Base-by-base conservation (phyloP, 352 stramenopile genomes). In the Plasmopara viticola region DNA sequence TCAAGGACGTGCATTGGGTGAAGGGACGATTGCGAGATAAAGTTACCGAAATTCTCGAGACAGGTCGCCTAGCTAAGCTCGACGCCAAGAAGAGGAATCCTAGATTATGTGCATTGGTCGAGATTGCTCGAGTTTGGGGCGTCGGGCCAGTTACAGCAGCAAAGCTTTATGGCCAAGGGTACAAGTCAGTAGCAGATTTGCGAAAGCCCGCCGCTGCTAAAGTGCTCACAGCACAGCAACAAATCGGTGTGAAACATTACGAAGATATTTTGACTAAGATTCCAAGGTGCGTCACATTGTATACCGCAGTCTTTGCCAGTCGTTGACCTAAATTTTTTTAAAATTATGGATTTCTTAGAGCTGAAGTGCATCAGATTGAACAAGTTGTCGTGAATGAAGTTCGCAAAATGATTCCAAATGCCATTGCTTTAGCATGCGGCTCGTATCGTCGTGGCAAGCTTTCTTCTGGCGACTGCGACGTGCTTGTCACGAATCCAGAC, bases 201-300 rank as follows among this genome's bases (percentile, higher is more conserved):
- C 53, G 61, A 48, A 73, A 74, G 12, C 55, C 64, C 31, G 60
- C 71, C 8, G 60, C 65, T 31, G 62, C 74, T 0, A 45, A 61
- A 6, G 60, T 77, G 13, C 50, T 94, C 30, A 85, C 57, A 10
- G 45, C 58, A 0, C 78, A 94, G 46, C 83, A 94, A 44, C 67
- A 81, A 44, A 91, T 91, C 51, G 83, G 83, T 35, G 64, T 94
- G 37, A 87, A 84, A 31, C 74, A 87, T 50, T 94, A 91, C 20
- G 51, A 90, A 44, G 78, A 90, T 46, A 87, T 94, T 42, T 51
- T 88, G 31, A 76, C 65, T 2, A 90, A 86, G 48, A 90, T 92
- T 41, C 82, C 79, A n/a, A 67, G 78, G 58, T 66, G 50, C 14
- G 30, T 30, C 14, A 17, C 48, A 38, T 25, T 25, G 28, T 14